Evolutionary conservation across 2,329 filamentous ascomycete genomes (phyloP).

Genomic region (Arthroderma sp.): DNA sequence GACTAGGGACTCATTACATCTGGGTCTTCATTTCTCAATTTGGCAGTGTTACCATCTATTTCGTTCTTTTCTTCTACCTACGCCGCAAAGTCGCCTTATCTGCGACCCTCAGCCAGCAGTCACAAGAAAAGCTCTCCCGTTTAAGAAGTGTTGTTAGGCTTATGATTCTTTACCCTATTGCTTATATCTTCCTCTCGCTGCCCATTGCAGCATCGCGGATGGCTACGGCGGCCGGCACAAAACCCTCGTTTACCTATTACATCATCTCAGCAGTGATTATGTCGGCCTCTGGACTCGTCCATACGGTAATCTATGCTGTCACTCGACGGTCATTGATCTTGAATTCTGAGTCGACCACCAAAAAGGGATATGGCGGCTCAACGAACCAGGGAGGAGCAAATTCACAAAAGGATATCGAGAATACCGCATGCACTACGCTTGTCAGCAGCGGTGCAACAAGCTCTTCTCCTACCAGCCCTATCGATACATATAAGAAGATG

Average conservation of each 20-base stretch:
- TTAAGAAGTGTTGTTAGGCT: slow-evolving; percentile 31
- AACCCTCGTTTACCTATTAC: slow-evolving; percentile 32
- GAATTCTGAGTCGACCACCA: slow-evolving; percentile 1
- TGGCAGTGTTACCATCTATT: slow-evolving; percentile 38
- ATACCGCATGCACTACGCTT: background rate
- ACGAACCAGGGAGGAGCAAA: background rate
- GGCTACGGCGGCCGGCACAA: slow-evolving; percentile 26
- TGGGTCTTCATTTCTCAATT: slow-evolving; percentile 45
- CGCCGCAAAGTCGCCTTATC: slow-evolving; percentile 33
- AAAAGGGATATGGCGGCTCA: background rate
- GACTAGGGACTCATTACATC: slow-evolving; percentile 41
- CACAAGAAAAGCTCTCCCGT: background rate
- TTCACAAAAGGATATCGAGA: background rate
- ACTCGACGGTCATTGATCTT: slow-evolving; percentile 45
- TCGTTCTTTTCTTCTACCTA: slow-evolving; percentile 38
- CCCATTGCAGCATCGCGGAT: slow-evolving; percentile 44
- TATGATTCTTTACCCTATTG: slow-evolving; percentile 37
- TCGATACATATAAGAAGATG: background rate
- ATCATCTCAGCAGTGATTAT: slow-evolving; percentile 44
- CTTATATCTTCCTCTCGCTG: slow-evolving; percentile 51
- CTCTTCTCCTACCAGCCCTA: background rate
- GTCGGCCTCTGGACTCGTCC: slow-evolving; percentile 46
- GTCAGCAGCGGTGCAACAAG: background rate
- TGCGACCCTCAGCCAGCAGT: slow-evolving; percentile 20
- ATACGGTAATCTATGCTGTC: slow-evolving; percentile 46